These are phyloP conservation scores for Cyclocybe cylindracea DNA, from an alignment of 768 basidiomycete genomes.

Conservation along the genomic window DNA sequence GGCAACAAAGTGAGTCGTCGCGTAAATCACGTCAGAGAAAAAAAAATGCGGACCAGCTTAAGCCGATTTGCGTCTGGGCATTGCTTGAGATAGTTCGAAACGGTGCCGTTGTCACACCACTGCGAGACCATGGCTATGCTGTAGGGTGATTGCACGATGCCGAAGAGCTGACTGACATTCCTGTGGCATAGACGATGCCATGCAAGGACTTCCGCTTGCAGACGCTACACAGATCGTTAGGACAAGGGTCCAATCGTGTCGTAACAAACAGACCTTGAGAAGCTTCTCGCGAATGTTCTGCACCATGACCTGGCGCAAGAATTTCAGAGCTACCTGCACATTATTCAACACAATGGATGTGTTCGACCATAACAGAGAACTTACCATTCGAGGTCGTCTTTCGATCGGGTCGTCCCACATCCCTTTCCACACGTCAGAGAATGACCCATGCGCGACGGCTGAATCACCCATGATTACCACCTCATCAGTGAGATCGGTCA, in stretches of 20 bases:
- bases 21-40: background rate
- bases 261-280: constrained; percentile 37
- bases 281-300: constrained; percentile 53
- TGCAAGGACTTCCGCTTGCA: constrained; percentile 55
- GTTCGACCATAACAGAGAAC: constrained; percentile 1
- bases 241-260: background rate
- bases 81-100: constrained; percentile 48
- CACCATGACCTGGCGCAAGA: constrained; percentile 52
- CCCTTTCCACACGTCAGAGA: constrained; percentile 65
- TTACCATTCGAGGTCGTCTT: constrained; percentile 34
- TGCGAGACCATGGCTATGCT: constrained; percentile 66
- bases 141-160: constrained; percentile 49
- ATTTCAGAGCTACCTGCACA: constrained; percentile 57
- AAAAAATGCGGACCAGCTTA: constrained; percentile 40
- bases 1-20: background rate
- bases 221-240: constrained; percentile 36
- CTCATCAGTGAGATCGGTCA: constrained; percentile 60
- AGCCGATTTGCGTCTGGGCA: constrained; percentile 44
- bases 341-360: background rate
- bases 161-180: constrained; percentile 56
- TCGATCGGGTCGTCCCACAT: constrained; percentile 50
- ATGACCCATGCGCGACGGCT: constrained; percentile 54
- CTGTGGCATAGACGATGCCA: constrained; percentile 60
- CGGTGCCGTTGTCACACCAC: constrained; percentile 62
- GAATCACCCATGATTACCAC: constrained; percentile 46